These are phyloP conservation scores for Hypericum androsaemum DNA, from an alignment of 345 rosid species.

Conservation along the genomic window DNA sequence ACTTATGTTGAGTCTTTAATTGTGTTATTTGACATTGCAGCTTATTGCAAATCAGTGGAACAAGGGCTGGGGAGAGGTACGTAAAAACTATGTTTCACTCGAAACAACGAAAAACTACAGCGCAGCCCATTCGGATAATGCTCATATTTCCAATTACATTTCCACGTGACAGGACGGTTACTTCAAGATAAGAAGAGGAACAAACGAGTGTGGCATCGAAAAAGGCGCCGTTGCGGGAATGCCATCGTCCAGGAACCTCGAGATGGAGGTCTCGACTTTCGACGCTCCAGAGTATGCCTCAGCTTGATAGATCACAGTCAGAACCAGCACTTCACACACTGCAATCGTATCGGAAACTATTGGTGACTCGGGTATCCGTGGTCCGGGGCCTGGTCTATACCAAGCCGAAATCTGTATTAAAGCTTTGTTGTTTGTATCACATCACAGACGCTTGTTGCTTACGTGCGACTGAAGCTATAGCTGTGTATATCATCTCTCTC, in stretches of 20 bases:
- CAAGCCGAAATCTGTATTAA: too few relatives aligned
- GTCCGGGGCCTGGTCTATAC: too few relatives aligned
- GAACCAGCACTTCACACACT: too few relatives aligned
- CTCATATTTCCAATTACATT: not conserved
- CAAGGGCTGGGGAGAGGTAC: slow-evolving; percentile 87
- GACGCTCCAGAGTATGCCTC: slow-evolving; percentile 34
- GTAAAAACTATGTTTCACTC: slow-evolving; percentile 10
- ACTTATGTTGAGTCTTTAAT: not conserved
- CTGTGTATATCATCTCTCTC: too few relatives aligned
- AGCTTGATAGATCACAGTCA: slow-evolving; percentile 13
- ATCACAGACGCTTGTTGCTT: too few relatives aligned
- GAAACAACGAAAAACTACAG: not conserved
- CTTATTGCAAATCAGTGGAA: slow-evolving; percentile 95
- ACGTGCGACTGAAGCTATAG: too few relatives aligned
- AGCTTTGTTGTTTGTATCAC: too few relatives aligned
- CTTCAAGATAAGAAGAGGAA: slow-evolving; percentile 82
- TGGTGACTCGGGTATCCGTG: too few relatives aligned
- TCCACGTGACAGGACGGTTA: slow-evolving; percentile 60
- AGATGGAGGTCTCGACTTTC: slow-evolving; percentile 24
- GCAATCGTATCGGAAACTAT: too few relatives aligned
- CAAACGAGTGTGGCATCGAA: slow-evolving; percentile 88
- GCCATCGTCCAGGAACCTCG: slow-evolving; percentile 71
- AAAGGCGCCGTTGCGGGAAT: slow-evolving; percentile 63
- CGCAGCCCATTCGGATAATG: not conserved
- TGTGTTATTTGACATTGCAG: slow-evolving; percentile 27